A percentile compares a stretch with the other conserved stretches of the same genome.
phyloP scores from a whole-genome alignment of 768 basidiomycete species.

The Calocera cornea region DNA sequence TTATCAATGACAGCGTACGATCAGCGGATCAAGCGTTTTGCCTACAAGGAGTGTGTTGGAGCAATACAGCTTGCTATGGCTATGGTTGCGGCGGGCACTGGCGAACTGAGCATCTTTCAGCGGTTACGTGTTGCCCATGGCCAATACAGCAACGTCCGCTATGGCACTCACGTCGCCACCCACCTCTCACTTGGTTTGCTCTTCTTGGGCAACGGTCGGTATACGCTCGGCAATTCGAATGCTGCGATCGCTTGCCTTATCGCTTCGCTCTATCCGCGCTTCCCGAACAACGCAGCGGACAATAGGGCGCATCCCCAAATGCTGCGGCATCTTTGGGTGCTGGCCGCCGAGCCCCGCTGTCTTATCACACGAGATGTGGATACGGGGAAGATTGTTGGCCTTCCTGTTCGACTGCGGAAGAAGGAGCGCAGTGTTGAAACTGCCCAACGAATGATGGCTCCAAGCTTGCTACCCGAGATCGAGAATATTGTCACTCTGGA shows the following conservation, averaged over 20 bases:
- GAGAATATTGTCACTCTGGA: constrained; percentile 67
- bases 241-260: constrained; percentile 83
- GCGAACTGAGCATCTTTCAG: constrained; percentile 78
- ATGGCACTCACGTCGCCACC: constrained; percentile 79
- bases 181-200: constrained; percentile 83
- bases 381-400: constrained; percentile 75
- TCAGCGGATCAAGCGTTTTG: constrained; percentile 73
- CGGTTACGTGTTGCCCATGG: constrained; percentile 83
- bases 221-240: constrained; percentile 82
- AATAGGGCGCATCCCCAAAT: constrained; percentile 88
- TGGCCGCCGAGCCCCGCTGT: constrained; percentile 89
- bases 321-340: constrained; percentile 87
- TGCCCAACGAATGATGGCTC: constrained; percentile 70
- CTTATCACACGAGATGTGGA: constrained; percentile 87
- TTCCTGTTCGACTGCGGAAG: constrained; percentile 79
- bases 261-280: constrained; percentile 83
- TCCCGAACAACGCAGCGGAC: constrained; percentile 63
- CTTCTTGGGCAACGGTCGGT: constrained; percentile 86
- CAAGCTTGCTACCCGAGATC: constrained; percentile 83
- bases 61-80: constrained; percentile 73
- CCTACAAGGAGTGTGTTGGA: constrained; percentile 76
- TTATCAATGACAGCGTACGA: constrained; percentile 27
- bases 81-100: constrained; percentile 96
- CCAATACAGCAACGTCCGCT: constrained; percentile 65
- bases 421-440: constrained; percentile 43